Base-by-base conservation (phyloP, 2,329 filamentous ascomycete species). In the Alternaria sp. region DNA sequence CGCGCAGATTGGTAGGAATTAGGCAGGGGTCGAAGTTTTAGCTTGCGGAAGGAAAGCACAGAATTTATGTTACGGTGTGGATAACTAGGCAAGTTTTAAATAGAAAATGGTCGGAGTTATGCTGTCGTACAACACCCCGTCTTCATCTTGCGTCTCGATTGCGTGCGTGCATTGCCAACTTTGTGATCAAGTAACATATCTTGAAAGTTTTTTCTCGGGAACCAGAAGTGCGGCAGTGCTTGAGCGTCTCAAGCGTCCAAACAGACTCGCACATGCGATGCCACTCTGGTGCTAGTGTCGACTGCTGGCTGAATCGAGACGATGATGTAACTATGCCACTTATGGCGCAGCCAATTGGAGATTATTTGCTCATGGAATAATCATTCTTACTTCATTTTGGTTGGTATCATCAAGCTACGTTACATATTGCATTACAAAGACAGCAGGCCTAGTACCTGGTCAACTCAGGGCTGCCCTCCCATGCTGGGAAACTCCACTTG, bases 401-500 rank as follows among this genome's bases (percentile, higher is more conserved):
- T 42, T 58, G 41, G 49, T 41, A 23, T 51, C 40, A 37, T 29
- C 44, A 58, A 24, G 26, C 31, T 54, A 42, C 21, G 41, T 17
- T 46, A n/a, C 24, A 48, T 36, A 51, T 37, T 52, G 34, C 41
- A 14, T 39, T 10, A 26, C 45, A 36, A 37, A 39, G 17, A 37
- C 24, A 33, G 21, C 44, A 50, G 21, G 7, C 31, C 11, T 63
- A 73, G 51, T 78, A 82, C 56, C 69, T 81, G 31, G 81, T 86
- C 72, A 88, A 75, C 42, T 71, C 63, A 1, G 86, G 86, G 45
- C 80, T 80, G 6, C 82, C 85, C 34, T 76, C 54, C 5, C 78
- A 79, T 9, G 84, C 78, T 23, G 85, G 82, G 56, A 76, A 78
- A 21, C 84, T 86, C 72, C 85, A 85, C 66, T 78, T 83, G 1